These are phyloP conservation scores for Colletotrichum caudatum DNA, from an alignment of 2,329 filamentous ascomycete species.

Conservation along the genomic window DNA sequence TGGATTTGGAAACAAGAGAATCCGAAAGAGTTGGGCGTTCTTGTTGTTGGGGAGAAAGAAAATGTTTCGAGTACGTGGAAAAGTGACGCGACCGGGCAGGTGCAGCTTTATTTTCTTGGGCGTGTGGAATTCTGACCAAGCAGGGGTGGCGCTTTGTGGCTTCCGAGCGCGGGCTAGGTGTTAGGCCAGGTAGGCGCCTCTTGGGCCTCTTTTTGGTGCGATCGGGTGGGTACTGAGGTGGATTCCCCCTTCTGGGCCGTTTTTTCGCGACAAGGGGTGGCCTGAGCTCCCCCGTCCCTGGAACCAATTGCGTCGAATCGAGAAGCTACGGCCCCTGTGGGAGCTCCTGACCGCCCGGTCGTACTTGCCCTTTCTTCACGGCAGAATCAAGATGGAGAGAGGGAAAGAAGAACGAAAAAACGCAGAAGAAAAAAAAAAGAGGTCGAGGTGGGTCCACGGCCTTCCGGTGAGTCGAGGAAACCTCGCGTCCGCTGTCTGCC, in stretches of 20 bases:
- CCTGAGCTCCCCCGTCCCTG: conserved; percentile 29
- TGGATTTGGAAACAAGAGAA: conserved; percentile 17
- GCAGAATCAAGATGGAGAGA: conserved; percentile 18
- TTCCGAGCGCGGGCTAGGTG: conserved; percentile 20
- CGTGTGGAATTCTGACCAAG: conserved; percentile 36
- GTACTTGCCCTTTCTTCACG: conserved; percentile 17
- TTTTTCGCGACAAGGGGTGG: conserved; percentile 19
- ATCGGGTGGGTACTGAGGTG: conserved; percentile 4
- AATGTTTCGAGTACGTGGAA: conserved; percentile 26
- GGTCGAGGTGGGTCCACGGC: conserved; percentile 5
- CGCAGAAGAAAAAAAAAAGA: conserved; percentile 7
- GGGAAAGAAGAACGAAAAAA: not conserved
- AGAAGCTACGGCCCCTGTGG: conserved; percentile 19
- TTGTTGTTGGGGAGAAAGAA: conserved; percentile 30
- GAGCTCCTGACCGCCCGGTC: conserved; percentile 32
- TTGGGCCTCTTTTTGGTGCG: not conserved
- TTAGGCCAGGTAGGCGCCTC: not conserved
- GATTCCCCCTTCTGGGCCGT: conserved; percentile 20
- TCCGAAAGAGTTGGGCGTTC: conserved; percentile 12
- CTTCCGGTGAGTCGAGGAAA: conserved; percentile 36
- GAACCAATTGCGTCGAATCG: conserved; percentile 22
- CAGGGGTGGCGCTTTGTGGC: conserved; percentile 40
- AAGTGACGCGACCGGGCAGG: conserved; percentile 40
- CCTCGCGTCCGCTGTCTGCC: conserved; percentile 16
- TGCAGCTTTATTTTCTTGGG: conserved; percentile 42